These are phyloP conservation scores for Jaapia argillacea DNA, from an alignment of 768 basidiomycete genomes.

Conservation along the genomic window DNA sequence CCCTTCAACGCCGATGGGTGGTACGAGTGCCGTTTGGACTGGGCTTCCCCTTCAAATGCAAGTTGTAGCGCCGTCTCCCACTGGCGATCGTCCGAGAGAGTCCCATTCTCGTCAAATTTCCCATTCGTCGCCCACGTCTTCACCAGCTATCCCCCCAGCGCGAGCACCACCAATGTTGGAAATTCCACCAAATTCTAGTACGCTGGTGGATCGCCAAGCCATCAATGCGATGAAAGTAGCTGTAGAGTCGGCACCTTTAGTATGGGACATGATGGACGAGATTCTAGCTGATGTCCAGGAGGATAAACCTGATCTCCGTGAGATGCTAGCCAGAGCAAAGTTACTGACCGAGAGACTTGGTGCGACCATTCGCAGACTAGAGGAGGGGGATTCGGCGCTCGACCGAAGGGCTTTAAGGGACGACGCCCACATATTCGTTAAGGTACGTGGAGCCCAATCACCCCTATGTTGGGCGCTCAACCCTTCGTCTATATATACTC, in stretches of 20 bases:
- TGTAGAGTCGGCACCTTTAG: constrained; percentile 67
- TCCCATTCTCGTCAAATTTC: constrained; percentile 35
- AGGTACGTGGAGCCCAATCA: constrained; percentile 35
- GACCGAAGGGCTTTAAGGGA: constrained; percentile 61
- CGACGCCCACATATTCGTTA: constrained; percentile 73
- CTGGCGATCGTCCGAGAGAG: constrained; percentile 5
- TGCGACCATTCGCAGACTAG: constrained; percentile 45
- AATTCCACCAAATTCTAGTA: constrained; percentile 42
- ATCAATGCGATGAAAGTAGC: constrained; percentile 72
- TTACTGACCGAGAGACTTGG: constrained; percentile 53
- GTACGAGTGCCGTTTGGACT: constrained; percentile 3
- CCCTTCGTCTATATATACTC: constrained; percentile 1
- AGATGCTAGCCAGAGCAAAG: constrained; percentile 51
- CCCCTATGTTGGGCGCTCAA: background rate
- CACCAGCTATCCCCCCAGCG: constrained; percentile 23
- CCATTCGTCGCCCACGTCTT: constrained; percentile 28
- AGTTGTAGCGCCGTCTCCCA: constrained; percentile 12
- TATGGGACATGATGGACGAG: constrained; percentile 77
- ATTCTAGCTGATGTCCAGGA: constrained; percentile 41
- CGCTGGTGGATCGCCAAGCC: constrained; percentile 68
- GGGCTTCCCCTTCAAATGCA: constrained; percentile 5
- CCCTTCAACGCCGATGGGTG: constrained; percentile 3
- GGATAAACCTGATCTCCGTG: constrained; percentile 33
- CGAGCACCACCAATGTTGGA: constrained; percentile 33
- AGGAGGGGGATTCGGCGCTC: constrained; percentile 40